phyloP scores from a whole-genome alignment of 2,329 filamentous ascomycete species.

The Colletotrichum salicis region DNA sequence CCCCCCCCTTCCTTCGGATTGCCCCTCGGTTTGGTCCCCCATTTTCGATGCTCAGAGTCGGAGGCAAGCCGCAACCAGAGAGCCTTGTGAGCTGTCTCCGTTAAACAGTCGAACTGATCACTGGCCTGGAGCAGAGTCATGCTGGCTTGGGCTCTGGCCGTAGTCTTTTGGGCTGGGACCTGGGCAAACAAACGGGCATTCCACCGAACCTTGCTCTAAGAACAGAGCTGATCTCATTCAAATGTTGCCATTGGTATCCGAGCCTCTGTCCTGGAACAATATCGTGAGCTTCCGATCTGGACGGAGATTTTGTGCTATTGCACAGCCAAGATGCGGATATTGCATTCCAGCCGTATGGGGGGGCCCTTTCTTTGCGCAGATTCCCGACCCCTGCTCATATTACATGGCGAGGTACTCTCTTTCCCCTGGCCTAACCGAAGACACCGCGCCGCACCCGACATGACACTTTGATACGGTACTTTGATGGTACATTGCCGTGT shows the following conservation, averaged over 20 bases:
- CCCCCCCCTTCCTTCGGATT: not conserved
- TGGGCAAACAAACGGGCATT: not conserved
- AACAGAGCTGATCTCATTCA: no score
- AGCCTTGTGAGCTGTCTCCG: not conserved
- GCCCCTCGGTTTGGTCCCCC: not conserved
- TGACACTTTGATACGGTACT: not conserved
- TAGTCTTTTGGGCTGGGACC: no score
- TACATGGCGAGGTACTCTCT: not conserved
- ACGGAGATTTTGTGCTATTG: not conserved
- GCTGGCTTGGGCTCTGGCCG: not conserved
- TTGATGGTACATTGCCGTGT: not conserved
- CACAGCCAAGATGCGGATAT: conserved; percentile 8
- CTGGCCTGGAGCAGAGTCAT: not conserved
- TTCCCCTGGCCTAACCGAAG: not conserved
- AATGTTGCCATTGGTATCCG: no score
- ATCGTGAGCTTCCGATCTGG: not conserved
- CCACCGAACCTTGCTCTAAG: not conserved
- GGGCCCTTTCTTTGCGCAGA: not conserved
- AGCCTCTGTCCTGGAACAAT: no score
- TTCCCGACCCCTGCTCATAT: not conserved
- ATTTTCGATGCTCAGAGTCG: not conserved
- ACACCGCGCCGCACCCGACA: not conserved
- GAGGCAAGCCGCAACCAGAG: not conserved
- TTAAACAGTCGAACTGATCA: not conserved
- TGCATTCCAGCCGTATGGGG: not conserved